Base-by-base conservation (phyloP, 805 yeast genomes). In the Myxozyma udenii region DNA sequence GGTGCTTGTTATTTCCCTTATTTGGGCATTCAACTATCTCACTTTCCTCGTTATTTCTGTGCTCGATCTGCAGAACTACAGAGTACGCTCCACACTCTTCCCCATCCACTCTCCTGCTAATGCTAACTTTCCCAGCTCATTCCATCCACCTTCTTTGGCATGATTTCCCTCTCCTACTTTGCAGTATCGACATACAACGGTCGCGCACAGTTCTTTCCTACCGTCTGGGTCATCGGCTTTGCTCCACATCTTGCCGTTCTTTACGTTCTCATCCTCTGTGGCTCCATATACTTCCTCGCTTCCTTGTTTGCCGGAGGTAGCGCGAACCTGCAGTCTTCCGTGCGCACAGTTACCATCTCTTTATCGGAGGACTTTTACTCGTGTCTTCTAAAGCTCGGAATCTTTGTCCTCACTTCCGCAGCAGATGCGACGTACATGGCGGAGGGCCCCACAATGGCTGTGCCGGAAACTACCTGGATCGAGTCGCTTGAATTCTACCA, bases 331-430 rank as follows among this genome's bases (percentile, higher is more conserved):
- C 74, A 57, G 69, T 75, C 66, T 47, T 78, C 62, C 50, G 67
- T 62, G 58, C 54, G 51, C 21, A 51, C 68, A 2, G 52, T 67
- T 39, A 67, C 66, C 39, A 49, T 74, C 14, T 71, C 68, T 24
- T 44, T 77, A 50, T 64, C 73, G 28, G 88, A 84, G 61, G 90
- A 85, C 67, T 85, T 85, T 63, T 80, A 81, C 63, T 75, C 85
- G 0, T 78, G 82, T 0, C 67, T 81, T 47, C 71, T 78, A 58
- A 79, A 80, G 61, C 66, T 81, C 44, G 88, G 87, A 0, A 71
- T 79, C 50, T 71, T 84, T 41, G 79, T 85, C 14, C 74, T 84
- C 36, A 78, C 82, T n/a, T 80, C 84, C 46, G 83, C 86, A 0
- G 83, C 85, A 2, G 78, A 76, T 50, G 78, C 82, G 26, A 80